Evolutionary conservation across 495 filamentous ascomycete species (phyloP).

Genomic region (Xylaria grammica): DNA sequence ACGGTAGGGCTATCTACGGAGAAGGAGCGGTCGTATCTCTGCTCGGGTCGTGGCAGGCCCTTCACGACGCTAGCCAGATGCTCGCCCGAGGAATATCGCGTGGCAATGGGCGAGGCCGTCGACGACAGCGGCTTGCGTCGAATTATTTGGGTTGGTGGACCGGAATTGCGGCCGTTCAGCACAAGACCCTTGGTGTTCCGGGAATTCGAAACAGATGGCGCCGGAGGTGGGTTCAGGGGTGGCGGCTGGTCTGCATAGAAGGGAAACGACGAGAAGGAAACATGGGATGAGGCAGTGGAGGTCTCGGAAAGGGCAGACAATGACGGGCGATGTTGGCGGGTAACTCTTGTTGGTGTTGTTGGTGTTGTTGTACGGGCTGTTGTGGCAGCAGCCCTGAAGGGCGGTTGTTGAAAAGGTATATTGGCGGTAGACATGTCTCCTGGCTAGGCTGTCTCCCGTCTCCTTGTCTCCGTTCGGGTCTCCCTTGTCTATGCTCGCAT

Average conservation of each 20-base stretch:
- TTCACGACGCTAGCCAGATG: constrained; percentile 41
- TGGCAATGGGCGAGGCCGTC: constrained; percentile 56
- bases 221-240: constrained; percentile 24
- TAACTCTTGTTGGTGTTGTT: neutral
- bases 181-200: constrained; percentile 35
- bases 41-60: constrained; percentile 49
- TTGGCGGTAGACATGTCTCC: constrained; percentile 13
- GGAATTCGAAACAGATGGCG: constrained; percentile 26
- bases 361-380: constrained; percentile 21
- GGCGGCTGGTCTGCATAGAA: constrained; percentile 29
- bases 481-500: constrained; percentile 14
- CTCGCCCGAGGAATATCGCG: constrained; percentile 53
- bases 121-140: constrained; percentile 60
- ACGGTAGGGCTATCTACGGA: constrained; percentile 62
- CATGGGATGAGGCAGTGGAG: constrained; percentile 36
- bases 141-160: constrained; percentile 40
- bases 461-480: neutral
- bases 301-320: constrained; percentile 38
- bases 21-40: constrained; percentile 53
- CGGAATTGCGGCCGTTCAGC: constrained; percentile 26
- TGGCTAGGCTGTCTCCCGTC: neutral
- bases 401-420: constrained; percentile 13
- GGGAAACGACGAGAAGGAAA: constrained; percentile 32
- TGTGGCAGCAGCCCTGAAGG: constrained; percentile 7
- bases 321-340: constrained; percentile 33